Evolutionary conservation across 148 eudicot genomes (phyloP), one percentile per base, ranked within the genome.

Genomic region (Diospyros kaki): DNA sequence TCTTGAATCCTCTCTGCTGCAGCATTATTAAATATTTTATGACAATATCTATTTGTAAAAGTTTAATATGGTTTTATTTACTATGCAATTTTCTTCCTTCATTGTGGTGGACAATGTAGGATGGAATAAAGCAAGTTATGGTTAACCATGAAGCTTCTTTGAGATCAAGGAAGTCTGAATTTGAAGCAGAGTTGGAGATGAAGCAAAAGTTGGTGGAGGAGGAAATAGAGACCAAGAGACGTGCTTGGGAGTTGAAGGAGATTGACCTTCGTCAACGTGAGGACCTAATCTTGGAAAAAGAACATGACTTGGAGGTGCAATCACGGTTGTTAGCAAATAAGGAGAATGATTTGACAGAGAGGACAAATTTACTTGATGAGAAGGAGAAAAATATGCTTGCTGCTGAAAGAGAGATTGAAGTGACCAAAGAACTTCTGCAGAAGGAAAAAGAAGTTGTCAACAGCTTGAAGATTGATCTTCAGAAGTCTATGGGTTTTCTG

Each of bases 191-290:
- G 74, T 70, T 90, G 62, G 79, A 78, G 73, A 79, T 64, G 78
- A 92, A 84, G 74, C 89, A 83, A 55, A 92, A 86, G 78, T 73
- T 72, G 73, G 84, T 82, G 71, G 96, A 92, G 55, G 92, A 92
- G 64, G 91, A 92, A 45, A 84, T 90, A 79, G 87, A 92, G 82
- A 77, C 75, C 64, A 94, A 85, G 81, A 86, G 94, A 84, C 87
- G 97, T 76, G 85, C 86, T 73, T 90, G 96, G 93, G 98, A 94
- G 75, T 86, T 94, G 83, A 92, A 73, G 66, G 98, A 94, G 80
- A 73, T 94, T 75, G 96, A 94, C 81, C 83, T 94, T 73, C 85
- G 78, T 77, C 92, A 90, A 40, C 80, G 79, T 12, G 92, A 92
- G 81, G 98, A 92, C 46, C 14, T 79, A 28, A 72, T 92, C 10